Conservation (phyloP, 1,284 basidiomycete genomes). For the Cystobasidium slooffiae region DNA sequence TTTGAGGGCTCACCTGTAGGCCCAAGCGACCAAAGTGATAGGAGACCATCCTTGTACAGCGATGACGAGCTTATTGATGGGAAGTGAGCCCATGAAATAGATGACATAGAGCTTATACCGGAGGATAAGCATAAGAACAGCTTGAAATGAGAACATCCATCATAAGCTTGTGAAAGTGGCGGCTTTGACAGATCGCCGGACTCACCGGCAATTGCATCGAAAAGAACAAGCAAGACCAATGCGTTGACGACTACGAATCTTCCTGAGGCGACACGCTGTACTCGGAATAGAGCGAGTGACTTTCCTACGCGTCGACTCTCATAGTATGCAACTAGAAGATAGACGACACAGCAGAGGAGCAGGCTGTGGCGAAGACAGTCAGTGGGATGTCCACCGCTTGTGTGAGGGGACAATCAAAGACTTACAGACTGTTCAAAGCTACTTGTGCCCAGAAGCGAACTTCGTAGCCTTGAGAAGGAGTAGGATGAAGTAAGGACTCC, state of each 20-base stretch:
- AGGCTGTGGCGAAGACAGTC: background rate
- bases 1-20: background rate
- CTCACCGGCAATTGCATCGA: background rate
- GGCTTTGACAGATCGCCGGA: background rate
- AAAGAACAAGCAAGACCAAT: constrained; percentile 7
- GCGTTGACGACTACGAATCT: constrained; percentile 3
- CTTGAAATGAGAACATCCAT: background rate
- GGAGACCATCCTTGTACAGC: background rate
- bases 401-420: too few species aligned
- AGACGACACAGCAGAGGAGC: background rate
- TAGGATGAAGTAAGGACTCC: too few species aligned
- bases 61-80: background rate
- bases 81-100: background rate
- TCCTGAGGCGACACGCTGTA: constrained; percentile 4
- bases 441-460: too few species aligned
- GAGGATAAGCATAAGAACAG: background rate
- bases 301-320: background rate
- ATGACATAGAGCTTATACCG: constrained; percentile 5
- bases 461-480: too few species aligned
- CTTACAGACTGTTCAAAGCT: too few species aligned
- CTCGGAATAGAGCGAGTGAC: background rate
- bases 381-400: too few species aligned
- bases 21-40: background rate
- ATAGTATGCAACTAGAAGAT: background rate
- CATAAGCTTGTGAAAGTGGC: background rate